phyloP scores from a whole-genome alignment of 345 rosid species.

The Conringia planisiliqua region DNA sequence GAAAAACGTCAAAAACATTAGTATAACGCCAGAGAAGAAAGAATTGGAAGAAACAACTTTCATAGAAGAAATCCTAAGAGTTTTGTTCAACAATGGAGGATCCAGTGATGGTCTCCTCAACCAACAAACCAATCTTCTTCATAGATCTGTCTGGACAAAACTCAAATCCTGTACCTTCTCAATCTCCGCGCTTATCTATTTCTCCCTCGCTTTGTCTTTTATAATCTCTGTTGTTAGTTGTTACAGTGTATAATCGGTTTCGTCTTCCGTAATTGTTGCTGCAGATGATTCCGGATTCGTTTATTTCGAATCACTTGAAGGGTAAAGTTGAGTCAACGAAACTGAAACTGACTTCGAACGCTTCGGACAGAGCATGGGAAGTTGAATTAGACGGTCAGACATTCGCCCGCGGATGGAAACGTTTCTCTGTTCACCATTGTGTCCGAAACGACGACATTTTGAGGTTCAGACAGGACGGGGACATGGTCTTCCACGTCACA shows the following conservation, averaged over 20 bases:
- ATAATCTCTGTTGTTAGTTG: background rate
- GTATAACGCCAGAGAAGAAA: background rate
- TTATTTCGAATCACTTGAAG: slow-evolving; percentile 7
- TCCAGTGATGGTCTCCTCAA: background rate
- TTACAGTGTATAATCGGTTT: background rate
- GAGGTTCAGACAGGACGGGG: slow-evolving; percentile 23
- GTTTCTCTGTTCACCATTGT: slow-evolving; percentile 6
- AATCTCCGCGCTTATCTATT: background rate
- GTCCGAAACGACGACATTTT: slow-evolving; percentile 24
- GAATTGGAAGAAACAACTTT: background rate
- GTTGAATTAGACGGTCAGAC: slow-evolving; percentile 14
- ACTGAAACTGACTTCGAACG: slow-evolving; percentile 19
- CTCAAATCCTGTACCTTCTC: slow-evolving; percentile 24
- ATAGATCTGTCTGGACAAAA: slow-evolving; percentile 9
- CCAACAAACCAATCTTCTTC: slow-evolving; percentile 14
- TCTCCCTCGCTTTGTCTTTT: background rate
- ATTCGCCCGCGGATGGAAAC: slow-evolving; percentile 20
- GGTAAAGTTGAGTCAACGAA: background rate
- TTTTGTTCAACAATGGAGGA: slow-evolving; percentile 11
- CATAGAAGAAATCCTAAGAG: background rate
- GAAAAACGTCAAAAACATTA: background rate
- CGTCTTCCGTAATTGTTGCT: background rate
- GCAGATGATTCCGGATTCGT: slow-evolving; percentile 26
- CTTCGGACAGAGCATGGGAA: slow-evolving; percentile 22
- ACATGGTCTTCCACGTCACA: slow-evolving; percentile 24